Percentiles rank a stretch among this genome's conserved stretches.
Conservation (phyloP, 495 filamentous ascomycete genomes). For the Xylaria longipes region DNA sequence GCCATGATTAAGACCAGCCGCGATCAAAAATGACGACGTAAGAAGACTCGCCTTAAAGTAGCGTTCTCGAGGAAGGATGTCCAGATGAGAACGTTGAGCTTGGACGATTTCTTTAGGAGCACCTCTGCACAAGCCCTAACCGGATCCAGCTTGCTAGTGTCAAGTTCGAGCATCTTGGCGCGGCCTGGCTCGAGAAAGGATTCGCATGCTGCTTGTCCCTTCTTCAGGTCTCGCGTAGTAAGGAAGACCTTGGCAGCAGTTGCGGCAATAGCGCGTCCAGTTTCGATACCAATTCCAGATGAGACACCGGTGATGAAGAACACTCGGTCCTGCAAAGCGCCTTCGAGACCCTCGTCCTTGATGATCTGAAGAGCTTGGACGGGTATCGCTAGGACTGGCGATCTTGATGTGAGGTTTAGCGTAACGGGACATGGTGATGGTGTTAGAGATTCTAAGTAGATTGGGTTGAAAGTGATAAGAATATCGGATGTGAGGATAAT, state of each 20-base stretch:
- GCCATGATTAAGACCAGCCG: no score
- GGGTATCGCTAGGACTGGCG: slow-evolving; percentile 52
- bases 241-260: slow-evolving; percentile 54
- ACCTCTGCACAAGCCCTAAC: slow-evolving; percentile 27
- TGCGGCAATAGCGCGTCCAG: slow-evolving; percentile 46
- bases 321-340: slow-evolving; percentile 24
- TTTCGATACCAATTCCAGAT: slow-evolving; percentile 58
- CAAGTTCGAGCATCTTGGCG: slow-evolving; percentile 40
- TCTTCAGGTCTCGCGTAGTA: slow-evolving; percentile 43
- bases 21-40: no score
- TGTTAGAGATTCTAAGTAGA: no score
- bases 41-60: no score
- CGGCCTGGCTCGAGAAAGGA: slow-evolving; percentile 33
- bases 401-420: slow-evolving; percentile 39
- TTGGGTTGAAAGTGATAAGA: no score
- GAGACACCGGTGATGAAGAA: slow-evolving; percentile 55
- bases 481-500: no score
- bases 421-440: slow-evolving; percentile 42
- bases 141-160: slow-evolving; percentile 29
- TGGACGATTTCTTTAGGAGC: slow-evolving; percentile 26
- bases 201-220: slow-evolving; percentile 43
- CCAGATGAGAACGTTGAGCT: slow-evolving; percentile 15
- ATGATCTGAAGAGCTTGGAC: slow-evolving; percentile 62
- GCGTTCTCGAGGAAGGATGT: no score
- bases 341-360: slow-evolving; percentile 50